Base-by-base conservation (phyloP, 192 early-diverging fungal species). In the Chytriomyces sp. region DNA sequence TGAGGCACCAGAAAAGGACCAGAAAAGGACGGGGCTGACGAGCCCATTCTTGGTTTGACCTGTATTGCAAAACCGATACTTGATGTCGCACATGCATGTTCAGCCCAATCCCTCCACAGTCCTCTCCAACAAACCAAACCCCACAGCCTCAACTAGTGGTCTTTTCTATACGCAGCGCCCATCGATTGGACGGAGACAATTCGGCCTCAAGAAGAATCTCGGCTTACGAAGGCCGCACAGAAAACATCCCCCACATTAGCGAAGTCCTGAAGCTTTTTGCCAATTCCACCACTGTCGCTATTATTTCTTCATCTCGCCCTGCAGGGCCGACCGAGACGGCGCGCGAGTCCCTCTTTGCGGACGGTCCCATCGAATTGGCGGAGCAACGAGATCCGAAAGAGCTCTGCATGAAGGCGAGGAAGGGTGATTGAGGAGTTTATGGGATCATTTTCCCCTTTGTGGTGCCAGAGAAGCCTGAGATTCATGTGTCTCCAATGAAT, bases 181-280 rank as follows among this genome's bases (percentile, higher is more conserved):
- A 98, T 79, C 90, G 95, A 26, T 87, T 98, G 59, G 95, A 98
- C 74, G 95, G 95, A 39, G 95, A 98, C 84, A 98, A 98, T n/a
- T n/a, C n/a, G n/a, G n/a, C n/a, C n/a, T n/a, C n/a, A n/a, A n/a
- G n/a, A n/a, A 58, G 56, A 91, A 95, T 76, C 82, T 97, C 28
- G 92, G 93, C 32, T 97, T 95, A 92, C 53, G 90, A 91, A 55
- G 95, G 94, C 70, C 90, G 95, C 58, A 89, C 90, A 1, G 95
- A 98, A 75, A 98, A 98, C 88, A 98, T 98, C 79, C 90, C 94
- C 37, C 88, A 94, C 55, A 95, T 98, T 76, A 87, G 92, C 10
- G 95, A 98, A 75, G 91, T 89, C 74, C 82, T 91, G 77, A 95
- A 94, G 83, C 86, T 97, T 32, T 97, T 97, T 85, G 91, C 95